Base-by-base conservation (phyloP, 108 stramenopile species). In the Nannochloropsis gaditana region DNA sequence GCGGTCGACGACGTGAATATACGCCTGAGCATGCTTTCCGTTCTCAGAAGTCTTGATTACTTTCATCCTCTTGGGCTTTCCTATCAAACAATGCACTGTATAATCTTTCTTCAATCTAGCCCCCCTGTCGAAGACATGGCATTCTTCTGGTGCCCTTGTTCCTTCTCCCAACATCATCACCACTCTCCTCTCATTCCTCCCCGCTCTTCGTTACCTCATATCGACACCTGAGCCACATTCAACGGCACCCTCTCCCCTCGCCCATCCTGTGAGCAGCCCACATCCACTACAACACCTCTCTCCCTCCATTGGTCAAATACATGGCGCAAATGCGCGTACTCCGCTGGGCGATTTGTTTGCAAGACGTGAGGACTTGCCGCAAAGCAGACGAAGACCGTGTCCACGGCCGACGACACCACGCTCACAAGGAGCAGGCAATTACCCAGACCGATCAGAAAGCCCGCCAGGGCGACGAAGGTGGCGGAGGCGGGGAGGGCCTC, bases 181-280 rank as follows among this genome's bases (percentile, higher is more conserved):
- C 15, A 73, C n/a, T 6, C 19, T 73, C 59, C n/a, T 73, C n/a
- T n/a, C 59, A n/a, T n/a, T 15, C 47, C 1, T 73, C 4, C 59
- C 3, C 15, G 85, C n/a, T 10, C 93, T n/a, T 91, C 92, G 50
- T 93, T 92, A 10, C 88, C 81, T 83, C 44, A 91, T n/a, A 15
- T 94, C 41, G 93, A 91, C 59, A 73, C 59, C n/a, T 73, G 59
- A n/a, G n/a, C 59, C 8, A 8, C 59, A 73, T 73, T 73, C 59
- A 73, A 73, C 59, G 19, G 59, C 8, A n/a, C n/a, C 59, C n/a
- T 15, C 59, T 73, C 59, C 59, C 59, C 59, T 31, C 31, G 31
- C 31, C 31, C 31, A 31, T 31, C 31, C 31, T 31, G 31, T 31
- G 31, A 31, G 31, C 31, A 31, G 31, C 31, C 31, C 31, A 31